Conservation (phyloP, 2,329 filamentous ascomycete genomes). For the Magnaporthiopsis poae region DNA sequence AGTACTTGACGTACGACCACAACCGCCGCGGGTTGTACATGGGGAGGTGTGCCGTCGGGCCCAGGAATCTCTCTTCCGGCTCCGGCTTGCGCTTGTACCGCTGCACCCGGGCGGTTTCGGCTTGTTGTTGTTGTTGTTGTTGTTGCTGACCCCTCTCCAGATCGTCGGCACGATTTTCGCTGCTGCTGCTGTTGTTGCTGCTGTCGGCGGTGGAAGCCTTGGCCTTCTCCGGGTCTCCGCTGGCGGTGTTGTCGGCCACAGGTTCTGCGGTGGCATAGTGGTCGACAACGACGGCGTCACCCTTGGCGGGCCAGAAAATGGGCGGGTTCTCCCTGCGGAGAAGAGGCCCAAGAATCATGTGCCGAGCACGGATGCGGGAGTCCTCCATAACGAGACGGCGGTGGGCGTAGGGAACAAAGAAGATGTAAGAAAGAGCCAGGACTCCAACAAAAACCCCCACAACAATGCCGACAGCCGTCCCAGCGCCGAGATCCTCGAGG, state of each 20-base stretch:
- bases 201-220: not conserved
- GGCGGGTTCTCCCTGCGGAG: constrained; percentile 1
- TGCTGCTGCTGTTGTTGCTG: not conserved
- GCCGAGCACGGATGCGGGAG: not conserved
- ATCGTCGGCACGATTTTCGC: not conserved
- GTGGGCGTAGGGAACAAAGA: constrained; percentile 6
- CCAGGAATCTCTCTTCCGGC: constrained; percentile 4
- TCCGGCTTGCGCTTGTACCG: constrained; percentile 1
- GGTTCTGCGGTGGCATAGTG: not conserved
- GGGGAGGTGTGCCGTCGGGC: not conserved
- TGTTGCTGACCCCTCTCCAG: not conserved
- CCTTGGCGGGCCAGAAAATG: constrained; percentile 3
- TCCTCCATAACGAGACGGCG: constrained; percentile 5
- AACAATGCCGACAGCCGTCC: not conserved
- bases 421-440: not conserved
- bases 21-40: not conserved
- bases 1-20: constrained; percentile 5
- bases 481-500: constrained; percentile 4
- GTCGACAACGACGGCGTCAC: not conserved
- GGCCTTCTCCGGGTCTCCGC: not conserved
- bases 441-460: not conserved
- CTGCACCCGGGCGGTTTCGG: not conserved
- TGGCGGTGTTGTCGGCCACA: not conserved
- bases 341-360: constrained; percentile 2
- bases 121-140: not conserved